These are phyloP conservation scores for Paraphoma sp. DNA, from an alignment of 2,329 filamentous ascomycete species.

Conservation along the genomic window DNA sequence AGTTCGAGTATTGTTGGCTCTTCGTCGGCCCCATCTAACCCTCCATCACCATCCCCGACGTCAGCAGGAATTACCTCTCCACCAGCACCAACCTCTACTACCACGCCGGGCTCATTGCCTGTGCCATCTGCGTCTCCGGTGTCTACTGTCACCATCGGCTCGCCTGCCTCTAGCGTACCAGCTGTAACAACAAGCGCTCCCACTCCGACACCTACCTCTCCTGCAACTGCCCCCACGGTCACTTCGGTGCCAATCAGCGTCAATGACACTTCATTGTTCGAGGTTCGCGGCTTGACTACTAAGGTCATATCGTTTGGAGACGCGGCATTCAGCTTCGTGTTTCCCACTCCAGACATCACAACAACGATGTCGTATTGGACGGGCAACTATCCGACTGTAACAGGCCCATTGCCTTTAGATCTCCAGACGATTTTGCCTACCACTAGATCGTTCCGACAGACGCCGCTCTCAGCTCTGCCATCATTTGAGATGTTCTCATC, in stretches of 20 bases:
- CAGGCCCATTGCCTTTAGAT: conserved; percentile 30
- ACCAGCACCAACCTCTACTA: background rate
- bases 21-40: background rate
- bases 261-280: conserved; percentile 6
- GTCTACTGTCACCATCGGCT: background rate
- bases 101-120: background rate
- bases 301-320: conserved; percentile 34
- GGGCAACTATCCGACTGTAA: conserved; percentile 35
- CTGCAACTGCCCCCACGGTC: background rate
- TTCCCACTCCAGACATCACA: conserved; percentile 35
- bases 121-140: background rate
- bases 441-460: conserved; percentile 30
- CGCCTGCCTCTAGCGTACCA: background rate
- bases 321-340: conserved; percentile 32
- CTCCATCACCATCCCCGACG: background rate
- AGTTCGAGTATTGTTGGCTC: too few relatives aligned
- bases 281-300: conserved; percentile 23
- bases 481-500: conserved; percentile 23
- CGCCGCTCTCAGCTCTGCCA: conserved; percentile 26
- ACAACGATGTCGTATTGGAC: conserved; percentile 45
- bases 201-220: background rate
- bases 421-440: conserved; percentile 27
- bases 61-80: background rate
- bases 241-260: background rate
- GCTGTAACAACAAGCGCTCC: background rate